A percentile compares a stretch with the other conserved stretches of the same genome.
phyloP scores from a whole-genome alignment of 495 filamentous ascomycete species.

The Lasiosphaeria hispida region DNA sequence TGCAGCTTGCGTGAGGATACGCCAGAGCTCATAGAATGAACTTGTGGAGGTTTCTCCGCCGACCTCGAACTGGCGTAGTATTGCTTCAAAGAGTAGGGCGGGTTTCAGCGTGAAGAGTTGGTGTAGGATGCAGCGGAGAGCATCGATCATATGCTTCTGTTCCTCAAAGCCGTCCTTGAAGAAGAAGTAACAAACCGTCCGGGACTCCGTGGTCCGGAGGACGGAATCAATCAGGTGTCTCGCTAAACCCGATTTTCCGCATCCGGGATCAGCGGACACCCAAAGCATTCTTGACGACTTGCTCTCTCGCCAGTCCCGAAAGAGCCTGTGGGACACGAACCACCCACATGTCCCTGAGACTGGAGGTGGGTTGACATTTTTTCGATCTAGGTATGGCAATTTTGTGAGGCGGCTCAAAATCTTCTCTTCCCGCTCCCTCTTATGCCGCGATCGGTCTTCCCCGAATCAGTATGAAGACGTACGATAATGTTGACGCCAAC shows the following conservation, averaged over 20 bases:
- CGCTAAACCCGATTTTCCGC: conserved; percentile 54
- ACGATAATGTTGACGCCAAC: no score
- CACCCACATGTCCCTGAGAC: conserved; percentile 43
- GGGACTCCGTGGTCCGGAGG: conserved; percentile 16
- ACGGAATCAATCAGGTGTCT: conserved; percentile 43
- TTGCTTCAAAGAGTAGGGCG: conserved; percentile 31
- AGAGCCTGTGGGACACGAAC: conserved; percentile 36
- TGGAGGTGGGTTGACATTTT: conserved; percentile 38
- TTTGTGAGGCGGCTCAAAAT: no score
- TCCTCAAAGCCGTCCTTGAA: conserved; percentile 54
- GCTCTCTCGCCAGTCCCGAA: conserved; percentile 31
- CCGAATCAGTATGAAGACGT: no score
- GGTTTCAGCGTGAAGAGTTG: conserved; percentile 42
- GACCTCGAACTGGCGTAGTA: conserved; percentile 25
- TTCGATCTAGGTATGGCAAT: conserved; percentile 37
- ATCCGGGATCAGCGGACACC: conserved; percentile 55
- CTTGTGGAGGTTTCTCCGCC: conserved; percentile 23
- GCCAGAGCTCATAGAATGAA: conserved; percentile 43
- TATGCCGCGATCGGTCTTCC: no score
- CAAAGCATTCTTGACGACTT: conserved; percentile 34
- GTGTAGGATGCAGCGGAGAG: conserved; percentile 47
- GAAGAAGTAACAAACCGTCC: conserved; percentile 53
- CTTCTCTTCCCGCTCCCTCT: no score
- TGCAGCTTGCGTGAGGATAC: conserved; percentile 34
- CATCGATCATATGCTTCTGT: conserved; percentile 39